These are phyloP conservation scores for Sutorius eximius DNA, from an alignment of 1,284 basidiomycete genomes.

Conservation along the genomic window DNA sequence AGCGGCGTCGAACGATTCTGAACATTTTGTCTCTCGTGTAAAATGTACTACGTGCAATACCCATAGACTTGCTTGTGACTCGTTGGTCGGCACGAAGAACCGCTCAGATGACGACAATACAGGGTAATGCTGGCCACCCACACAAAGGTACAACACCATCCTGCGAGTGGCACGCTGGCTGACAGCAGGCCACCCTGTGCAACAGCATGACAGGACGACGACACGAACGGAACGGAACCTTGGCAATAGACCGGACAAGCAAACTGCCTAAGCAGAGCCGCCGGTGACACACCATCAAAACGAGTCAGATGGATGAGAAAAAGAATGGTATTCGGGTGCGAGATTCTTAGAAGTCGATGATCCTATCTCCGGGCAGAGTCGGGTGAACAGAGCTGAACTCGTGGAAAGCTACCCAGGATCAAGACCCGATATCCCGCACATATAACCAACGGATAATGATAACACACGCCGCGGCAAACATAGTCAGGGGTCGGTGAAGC, in stretches of 20 bases:
- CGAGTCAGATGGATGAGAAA: background rate
- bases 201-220: background rate
- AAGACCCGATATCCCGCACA: background rate
- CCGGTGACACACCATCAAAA: background rate
- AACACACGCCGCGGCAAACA: too few species aligned
- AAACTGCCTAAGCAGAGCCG: background rate
- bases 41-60: conserved; percentile 29
- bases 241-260: background rate
- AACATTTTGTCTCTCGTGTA: conserved; percentile 28
- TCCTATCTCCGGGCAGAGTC: background rate
- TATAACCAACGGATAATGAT: too few species aligned
- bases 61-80: conserved; percentile 23
- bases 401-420: background rate
- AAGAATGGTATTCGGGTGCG: background rate
- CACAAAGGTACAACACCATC: background rate
- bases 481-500: too few species aligned
- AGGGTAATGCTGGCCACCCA: background rate
- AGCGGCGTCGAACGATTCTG: conserved; percentile 15
- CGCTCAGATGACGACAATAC: background rate
- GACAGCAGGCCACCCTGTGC: background rate
- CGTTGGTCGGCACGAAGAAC: background rate
- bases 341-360: background rate
- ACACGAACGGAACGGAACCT: background rate
- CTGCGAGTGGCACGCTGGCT: background rate
- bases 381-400: background rate